Evolutionary conservation across 495 filamentous ascomycete species (phyloP).

Genomic region (Podospora comata): DNA sequence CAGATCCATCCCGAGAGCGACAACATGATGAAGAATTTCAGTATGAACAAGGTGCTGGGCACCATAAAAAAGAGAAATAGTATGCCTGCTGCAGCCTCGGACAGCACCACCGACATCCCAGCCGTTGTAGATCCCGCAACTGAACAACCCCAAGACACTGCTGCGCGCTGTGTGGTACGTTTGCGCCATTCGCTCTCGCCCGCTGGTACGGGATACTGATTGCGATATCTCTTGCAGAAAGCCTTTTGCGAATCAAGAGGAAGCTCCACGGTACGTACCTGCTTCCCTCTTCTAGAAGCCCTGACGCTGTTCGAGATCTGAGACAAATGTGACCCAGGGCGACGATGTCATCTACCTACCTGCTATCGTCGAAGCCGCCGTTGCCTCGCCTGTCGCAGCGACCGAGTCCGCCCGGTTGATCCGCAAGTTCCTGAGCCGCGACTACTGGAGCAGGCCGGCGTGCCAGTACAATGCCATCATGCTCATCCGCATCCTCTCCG

Average conservation of each 20-base stretch:
- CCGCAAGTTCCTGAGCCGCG: constrained; percentile 73
- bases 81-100: constrained; percentile 6
- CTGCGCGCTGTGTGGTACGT: constrained; percentile 52
- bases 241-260: constrained; percentile 77
- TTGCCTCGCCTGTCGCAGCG: constrained; percentile 83
- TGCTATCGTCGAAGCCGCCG: constrained; percentile 88
- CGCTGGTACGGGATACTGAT: not conserved
- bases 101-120: constrained; percentile 8
- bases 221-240: constrained; percentile 32
- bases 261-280: constrained; percentile 54
- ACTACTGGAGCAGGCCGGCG: constrained; percentile 57
- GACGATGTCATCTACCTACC: constrained; percentile 94
- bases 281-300: constrained; percentile 10
- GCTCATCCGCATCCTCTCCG: constrained; percentile 85
- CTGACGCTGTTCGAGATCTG: not conserved
- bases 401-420: constrained; percentile 71
- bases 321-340: constrained; percentile 46
- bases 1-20: not conserved
- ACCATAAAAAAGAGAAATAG: constrained; percentile 46
- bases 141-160: constrained; percentile 57
- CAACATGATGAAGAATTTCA: constrained; percentile 48
- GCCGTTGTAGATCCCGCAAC: constrained; percentile 30
- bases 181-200: not conserved
- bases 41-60: constrained; percentile 54
- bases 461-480: constrained; percentile 96